Evolutionary conservation across 371 early-diverging fungal genomes (phyloP).

Genomic region (Mortierella sp.): DNA sequence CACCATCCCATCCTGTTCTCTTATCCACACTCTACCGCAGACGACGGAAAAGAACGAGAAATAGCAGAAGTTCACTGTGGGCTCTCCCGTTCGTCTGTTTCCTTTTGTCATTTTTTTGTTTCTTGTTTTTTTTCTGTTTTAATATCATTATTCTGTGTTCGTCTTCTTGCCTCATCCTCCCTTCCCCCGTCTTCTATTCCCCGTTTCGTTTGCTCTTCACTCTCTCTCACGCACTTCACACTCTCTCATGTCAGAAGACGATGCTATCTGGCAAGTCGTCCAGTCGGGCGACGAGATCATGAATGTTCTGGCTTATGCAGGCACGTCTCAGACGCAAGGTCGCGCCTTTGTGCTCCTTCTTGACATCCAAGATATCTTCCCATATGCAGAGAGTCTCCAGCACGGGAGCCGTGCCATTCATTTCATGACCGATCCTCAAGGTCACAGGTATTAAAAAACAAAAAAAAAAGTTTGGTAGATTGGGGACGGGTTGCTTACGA

Average conservation of each 20-base stretch:
- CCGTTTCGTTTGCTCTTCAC: not conserved
- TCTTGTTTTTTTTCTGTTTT: not conserved
- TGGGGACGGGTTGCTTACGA: too few relatives aligned
- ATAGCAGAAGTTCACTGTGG: not conserved
- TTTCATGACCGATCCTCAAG: conserved; percentile 19
- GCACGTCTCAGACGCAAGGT: conserved; percentile 9
- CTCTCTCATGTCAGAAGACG: not conserved
- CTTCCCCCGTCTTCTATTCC: not conserved
- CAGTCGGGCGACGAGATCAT: not conserved
- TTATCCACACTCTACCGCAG: too few relatives aligned
- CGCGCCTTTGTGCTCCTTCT: conserved; percentile 19
- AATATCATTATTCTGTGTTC: too few relatives aligned
- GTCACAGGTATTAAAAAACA: conserved; percentile 13
- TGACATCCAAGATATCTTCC: conserved; percentile 27
- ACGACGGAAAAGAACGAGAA: too few relatives aligned
- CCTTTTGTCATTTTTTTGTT: not conserved
- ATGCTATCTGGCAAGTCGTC: conserved; percentile 10
- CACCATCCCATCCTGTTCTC: not conserved
- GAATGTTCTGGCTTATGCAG: conserved; percentile 12
- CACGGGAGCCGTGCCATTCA: conserved; percentile 15
- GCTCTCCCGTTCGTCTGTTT: not conserved
- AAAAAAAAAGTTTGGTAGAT: not conserved
- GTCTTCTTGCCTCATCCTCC: not conserved
- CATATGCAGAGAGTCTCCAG: conserved; percentile 8
- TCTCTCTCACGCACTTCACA: not conserved